phyloP scores from a whole-genome alignment of 768 basidiomycete species.

The Suillus americanus region DNA sequence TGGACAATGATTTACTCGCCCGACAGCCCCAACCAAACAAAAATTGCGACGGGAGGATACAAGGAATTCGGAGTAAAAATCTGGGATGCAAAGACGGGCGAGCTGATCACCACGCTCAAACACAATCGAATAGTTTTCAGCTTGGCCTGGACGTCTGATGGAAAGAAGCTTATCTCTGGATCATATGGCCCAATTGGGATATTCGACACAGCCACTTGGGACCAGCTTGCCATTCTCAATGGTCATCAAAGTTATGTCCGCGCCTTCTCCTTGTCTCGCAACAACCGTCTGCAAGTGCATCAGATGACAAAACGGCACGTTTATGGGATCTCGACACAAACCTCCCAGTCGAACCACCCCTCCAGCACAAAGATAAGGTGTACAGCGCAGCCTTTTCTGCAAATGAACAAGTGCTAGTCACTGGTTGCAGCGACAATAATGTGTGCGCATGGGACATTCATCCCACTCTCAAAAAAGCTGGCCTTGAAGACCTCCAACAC shows the following conservation, averaged over 20 bases:
- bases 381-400: background rate
- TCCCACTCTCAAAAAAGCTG: background rate
- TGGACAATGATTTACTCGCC: background rate
- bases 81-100: background rate
- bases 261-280: background rate
- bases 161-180: background rate
- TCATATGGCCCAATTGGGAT: background rate
- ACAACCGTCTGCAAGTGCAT: background rate
- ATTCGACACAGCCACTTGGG: background rate
- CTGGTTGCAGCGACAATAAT: background rate
- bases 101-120: background rate
- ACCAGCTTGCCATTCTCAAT: background rate
- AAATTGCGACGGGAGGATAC: background rate
- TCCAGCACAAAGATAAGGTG: background rate
- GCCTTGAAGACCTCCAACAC: background rate
- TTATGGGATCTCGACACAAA: background rate
- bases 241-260: background rate
- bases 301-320: background rate
- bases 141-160: background rate
- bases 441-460: background rate
- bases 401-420: background rate
- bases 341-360: background rate
- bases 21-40: background rate
- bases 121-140: background rate
- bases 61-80: background rate